Evolutionary conservation across 345 rosid genomes (phyloP).

Genomic region (Microcos paniculata): DNA sequence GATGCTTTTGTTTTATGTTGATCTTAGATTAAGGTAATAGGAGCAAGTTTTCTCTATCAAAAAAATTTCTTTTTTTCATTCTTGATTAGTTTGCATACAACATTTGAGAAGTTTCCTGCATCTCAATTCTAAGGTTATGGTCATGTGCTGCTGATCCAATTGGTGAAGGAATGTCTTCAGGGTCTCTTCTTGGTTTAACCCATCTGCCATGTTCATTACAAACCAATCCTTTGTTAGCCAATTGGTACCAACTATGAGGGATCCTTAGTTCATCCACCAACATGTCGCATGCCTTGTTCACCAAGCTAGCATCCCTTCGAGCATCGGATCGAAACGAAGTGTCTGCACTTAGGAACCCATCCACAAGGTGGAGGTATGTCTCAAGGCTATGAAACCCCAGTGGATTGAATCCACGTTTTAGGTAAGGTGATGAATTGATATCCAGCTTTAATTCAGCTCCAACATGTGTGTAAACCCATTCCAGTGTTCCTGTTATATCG

Average conservation of each 20-base stretch:
- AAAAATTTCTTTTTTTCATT: neutral
- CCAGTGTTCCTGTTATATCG: conserved; percentile 26
- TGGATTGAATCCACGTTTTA: conserved; percentile 30
- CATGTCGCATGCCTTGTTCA: conserved; percentile 43
- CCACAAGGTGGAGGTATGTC: conserved; percentile 44
- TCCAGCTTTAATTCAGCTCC: conserved; percentile 39
- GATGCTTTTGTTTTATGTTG: too few species aligned
- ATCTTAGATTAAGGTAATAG: too few species aligned
- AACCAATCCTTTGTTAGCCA: conserved; percentile 42
- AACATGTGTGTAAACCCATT: conserved; percentile 46
- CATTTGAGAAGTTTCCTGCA: neutral
- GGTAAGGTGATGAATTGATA: conserved; percentile 32
- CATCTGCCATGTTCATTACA: conserved; percentile 51
- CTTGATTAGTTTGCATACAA: neutral
- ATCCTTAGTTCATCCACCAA: conserved; percentile 43
- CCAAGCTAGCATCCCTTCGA: conserved; percentile 40
- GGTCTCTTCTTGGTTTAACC: conserved; percentile 47
- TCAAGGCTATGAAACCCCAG: conserved; percentile 35
- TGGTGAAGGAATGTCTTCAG: conserved; percentile 59
- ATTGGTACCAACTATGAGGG: conserved; percentile 35
- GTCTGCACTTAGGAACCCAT: conserved; percentile 27
- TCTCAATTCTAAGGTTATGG: neutral
- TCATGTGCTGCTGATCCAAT: conserved; percentile 1
- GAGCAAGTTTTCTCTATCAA: too few species aligned
- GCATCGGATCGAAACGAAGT: conserved; percentile 26